Base-by-base conservation (phyloP, 2,329 filamentous ascomycete species). In the Colletotrichum theobromicola region DNA sequence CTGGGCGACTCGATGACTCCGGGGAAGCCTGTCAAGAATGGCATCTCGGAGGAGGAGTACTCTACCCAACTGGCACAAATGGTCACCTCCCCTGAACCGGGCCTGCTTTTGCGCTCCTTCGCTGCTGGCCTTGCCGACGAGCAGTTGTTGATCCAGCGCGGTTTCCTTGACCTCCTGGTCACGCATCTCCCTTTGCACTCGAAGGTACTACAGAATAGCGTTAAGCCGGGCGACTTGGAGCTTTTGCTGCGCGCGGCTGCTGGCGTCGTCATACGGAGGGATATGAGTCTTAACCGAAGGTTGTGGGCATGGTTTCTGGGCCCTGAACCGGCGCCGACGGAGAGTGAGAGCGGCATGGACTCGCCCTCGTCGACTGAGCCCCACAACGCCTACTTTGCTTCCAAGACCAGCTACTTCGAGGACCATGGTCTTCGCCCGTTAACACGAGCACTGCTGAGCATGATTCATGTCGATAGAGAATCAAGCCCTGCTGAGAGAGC, bases 281-380 rank as follows among this genome's bases (percentile, higher is more conserved):
- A 99, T 77, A 99, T 99, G 97, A 98, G 96, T 81, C 86, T 99
- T 63, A 99, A 99, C 82, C 89, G 97, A 78, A 91, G 97, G 46
- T 86, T 99, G n/a, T 98, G 96, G 95, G 92, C 94, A 57, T 99
- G 97, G 97, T 93, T 98, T 75, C 88, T 99, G 3, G 97, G 97
- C 0, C 96, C 96, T 4, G 95, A 90, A 64, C 90, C 90, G 55
- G 78, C 87, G 63, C 79, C 84, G 26, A 78, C 84, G 69, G 88
- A 92, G 74, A 79, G 85, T 26, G 89, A 92, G 65, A 84, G 83
- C 16, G 83, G 81, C 0, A 79, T 83, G 46, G 88, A 90, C 68
- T 89, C 85, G 16, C 87, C 88, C 32, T 79, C 80, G 13, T 84
- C 85, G 4, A 80, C 84, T 7, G 85, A 87, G 18, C 85, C 87